Percentiles rank a stretch among this genome's conserved stretches.
Conservation (phyloP, 345 rosid species). For the Kernera saxatilis region DNA sequence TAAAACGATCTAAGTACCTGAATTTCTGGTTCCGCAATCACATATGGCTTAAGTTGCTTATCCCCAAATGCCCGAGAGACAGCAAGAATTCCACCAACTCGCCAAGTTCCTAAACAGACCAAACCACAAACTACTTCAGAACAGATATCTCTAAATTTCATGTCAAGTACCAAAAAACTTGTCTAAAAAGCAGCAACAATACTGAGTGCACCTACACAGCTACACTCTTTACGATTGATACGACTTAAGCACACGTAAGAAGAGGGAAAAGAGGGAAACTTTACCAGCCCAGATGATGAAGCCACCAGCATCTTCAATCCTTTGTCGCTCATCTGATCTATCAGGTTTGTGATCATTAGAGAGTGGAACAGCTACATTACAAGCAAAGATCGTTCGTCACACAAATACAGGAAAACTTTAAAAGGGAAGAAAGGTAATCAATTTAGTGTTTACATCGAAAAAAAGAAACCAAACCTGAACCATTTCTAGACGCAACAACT, state of each 20-base stretch:
- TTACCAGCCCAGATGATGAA: constrained; percentile 98
- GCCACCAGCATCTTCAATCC: constrained; percentile 98
- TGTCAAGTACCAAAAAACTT: neutral
- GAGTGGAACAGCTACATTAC: constrained; percentile 67
- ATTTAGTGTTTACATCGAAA: neutral
- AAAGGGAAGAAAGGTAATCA: neutral
- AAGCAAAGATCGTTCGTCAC: neutral
- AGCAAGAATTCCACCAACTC: constrained; percentile 99
- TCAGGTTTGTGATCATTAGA: constrained; percentile 98
- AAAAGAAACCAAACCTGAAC: constrained; percentile 45
- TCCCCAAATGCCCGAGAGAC: constrained; percentile 99
- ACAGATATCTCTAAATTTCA: neutral
- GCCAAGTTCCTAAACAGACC: constrained; percentile 74
- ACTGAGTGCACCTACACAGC: neutral
- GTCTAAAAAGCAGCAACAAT: neutral
- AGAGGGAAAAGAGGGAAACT: neutral
- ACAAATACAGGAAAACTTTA: neutral
- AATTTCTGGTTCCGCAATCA: constrained; percentile 98
- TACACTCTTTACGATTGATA: neutral
- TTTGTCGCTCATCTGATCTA: constrained; percentile 87
- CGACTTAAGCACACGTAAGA: neutral
- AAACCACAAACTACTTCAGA: neutral
- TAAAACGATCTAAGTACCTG: constrained; percentile 42
- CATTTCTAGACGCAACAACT: constrained; percentile 89
- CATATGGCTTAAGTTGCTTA: constrained; percentile 90